A percentile compares a stretch with the other conserved stretches of the same genome.
These are phyloP conservation scores for Suhomyces kunorum DNA, from an alignment of 1,139 yeast genomes.

Conservation along the genomic window DNA sequence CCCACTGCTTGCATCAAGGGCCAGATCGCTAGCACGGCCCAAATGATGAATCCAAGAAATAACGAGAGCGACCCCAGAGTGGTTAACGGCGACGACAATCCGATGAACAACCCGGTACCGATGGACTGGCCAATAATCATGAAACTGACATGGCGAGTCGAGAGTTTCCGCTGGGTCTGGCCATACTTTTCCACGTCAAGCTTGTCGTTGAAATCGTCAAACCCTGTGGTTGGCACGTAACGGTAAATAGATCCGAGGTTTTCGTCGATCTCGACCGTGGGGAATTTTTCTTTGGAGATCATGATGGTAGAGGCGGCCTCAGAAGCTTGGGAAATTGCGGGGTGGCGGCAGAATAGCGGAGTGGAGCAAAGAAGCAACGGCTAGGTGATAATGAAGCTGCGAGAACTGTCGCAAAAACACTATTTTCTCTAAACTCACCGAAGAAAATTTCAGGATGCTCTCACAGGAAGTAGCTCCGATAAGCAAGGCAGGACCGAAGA, in stretches of 20 bases:
- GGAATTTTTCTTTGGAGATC: slow-evolving; percentile 4
- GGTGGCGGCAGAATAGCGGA: not conserved
- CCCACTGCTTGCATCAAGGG: slow-evolving; percentile 45
- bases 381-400: no score
- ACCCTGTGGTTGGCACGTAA: slow-evolving; percentile 20
- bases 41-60: slow-evolving; percentile 37
- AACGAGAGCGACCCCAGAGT: slow-evolving; percentile 41
- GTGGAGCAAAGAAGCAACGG: no score
- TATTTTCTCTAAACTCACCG: no score
- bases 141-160: slow-evolving; percentile 48
- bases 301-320: not conserved
- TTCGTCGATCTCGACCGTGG: slow-evolving; percentile 26
- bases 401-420: no score
- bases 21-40: slow-evolving; percentile 39
- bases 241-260: slow-evolving; percentile 22
- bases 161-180: slow-evolving; percentile 38
- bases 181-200: slow-evolving; percentile 38
- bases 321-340: not conserved
- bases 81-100: slow-evolving; percentile 36
- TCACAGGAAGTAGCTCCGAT: no score
- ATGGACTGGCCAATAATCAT: slow-evolving; percentile 55
- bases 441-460: no score
- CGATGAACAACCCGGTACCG: slow-evolving; percentile 50
- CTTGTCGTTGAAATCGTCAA: slow-evolving; percentile 35
- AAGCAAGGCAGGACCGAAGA: no score